A percentile compares a stretch with the other conserved stretches of the same genome.
Evolutionary conservation across 2,329 filamentous ascomycete species (phyloP).

Genomic region (Huntiella abstrusa): DNA sequence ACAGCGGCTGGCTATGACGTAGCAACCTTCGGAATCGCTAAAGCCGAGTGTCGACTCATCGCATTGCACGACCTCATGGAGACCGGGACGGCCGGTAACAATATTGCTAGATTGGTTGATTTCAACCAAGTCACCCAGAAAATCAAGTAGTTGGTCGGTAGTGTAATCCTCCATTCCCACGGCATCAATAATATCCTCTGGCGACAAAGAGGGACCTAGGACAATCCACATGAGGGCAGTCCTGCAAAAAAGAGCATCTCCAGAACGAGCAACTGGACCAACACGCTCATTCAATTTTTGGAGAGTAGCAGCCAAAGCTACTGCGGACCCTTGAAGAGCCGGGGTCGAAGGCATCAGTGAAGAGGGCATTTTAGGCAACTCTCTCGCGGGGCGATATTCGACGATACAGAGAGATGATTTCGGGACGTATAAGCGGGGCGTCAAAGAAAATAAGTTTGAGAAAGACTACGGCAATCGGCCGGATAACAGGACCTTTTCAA

Average conservation of each 20-base stretch:
- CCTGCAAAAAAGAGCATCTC: conserved; percentile 10
- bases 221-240: conserved; percentile 10
- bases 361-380: too few relatives aligned
- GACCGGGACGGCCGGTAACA: conserved; percentile 3
- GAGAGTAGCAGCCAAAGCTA: background rate
- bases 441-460: too few relatives aligned
- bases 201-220: conserved; percentile 4
- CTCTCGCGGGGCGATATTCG: too few relatives aligned
- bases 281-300: conserved; percentile 3
- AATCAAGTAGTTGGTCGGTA: background rate
- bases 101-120: background rate
- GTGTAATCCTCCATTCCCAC: conserved; percentile 7
- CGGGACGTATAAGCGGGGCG: too few relatives aligned
- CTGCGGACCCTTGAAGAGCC: background rate
- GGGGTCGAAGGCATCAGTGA: background rate
- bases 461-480: too few relatives aligned
- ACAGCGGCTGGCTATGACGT: conserved; percentile 10
- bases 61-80: conserved; percentile 6
- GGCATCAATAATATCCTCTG: conserved; percentile 7
- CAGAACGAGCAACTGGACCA: conserved; percentile 8
- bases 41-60: conserved; percentile 7
- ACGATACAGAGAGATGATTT: too few relatives aligned
- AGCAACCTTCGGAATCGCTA: conserved; percentile 9
- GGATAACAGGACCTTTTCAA: too few relatives aligned
- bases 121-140: conserved; percentile 5